Percentiles rank a stretch among this genome's conserved stretches.
Conservation (phyloP, 1,284 basidiomycete genomes). For the Farysia itapuensis region DNA sequence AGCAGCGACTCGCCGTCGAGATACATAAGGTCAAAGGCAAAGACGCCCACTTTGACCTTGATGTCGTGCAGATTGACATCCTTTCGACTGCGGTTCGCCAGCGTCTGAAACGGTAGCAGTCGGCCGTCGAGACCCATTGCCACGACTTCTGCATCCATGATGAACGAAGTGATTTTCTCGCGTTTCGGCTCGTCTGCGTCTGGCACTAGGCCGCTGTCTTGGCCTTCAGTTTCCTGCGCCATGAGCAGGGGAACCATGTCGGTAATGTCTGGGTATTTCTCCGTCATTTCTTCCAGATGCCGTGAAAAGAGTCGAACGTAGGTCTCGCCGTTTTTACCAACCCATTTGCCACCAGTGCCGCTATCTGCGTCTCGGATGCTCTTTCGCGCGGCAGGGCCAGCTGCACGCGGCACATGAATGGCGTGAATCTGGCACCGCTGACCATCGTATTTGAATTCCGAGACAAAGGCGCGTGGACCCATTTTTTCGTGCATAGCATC, state of each 20-base stretch:
- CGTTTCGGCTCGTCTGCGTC: neutral
- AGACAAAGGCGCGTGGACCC: conserved; percentile 51
- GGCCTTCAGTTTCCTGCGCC: conserved; percentile 28
- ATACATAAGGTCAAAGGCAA: conserved; percentile 54
- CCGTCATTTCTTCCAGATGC: conserved; percentile 89
- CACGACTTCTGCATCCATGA: conserved; percentile 76
- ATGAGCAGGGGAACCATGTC: conserved; percentile 60
- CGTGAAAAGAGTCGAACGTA: conserved; percentile 78
- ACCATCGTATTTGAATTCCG: conserved; percentile 80
- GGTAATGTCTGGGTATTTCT: conserved; percentile 83
- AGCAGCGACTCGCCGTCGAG: conserved; percentile 69
- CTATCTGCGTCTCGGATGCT: conserved; percentile 12
- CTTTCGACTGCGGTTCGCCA: conserved; percentile 47
- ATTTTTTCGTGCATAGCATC: conserved; percentile 78
- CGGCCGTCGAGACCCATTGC: conserved; percentile 43
- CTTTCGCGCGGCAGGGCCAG: conserved; percentile 19
- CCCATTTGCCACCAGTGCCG: conserved; percentile 46
- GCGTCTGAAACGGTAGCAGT: conserved; percentile 55
- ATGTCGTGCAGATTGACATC: conserved; percentile 51
- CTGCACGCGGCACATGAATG: conserved; percentile 28
- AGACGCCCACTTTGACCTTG: conserved; percentile 56
- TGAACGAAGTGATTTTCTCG: conserved; percentile 66
- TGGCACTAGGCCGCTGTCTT: conserved; percentile 3
- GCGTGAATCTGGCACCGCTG: conserved; percentile 84
- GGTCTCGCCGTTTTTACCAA: conserved; percentile 48